Evolutionary conservation across 768 basidiomycete species (phyloP).

Genomic region (Collybiopsis luxurians): DNA sequence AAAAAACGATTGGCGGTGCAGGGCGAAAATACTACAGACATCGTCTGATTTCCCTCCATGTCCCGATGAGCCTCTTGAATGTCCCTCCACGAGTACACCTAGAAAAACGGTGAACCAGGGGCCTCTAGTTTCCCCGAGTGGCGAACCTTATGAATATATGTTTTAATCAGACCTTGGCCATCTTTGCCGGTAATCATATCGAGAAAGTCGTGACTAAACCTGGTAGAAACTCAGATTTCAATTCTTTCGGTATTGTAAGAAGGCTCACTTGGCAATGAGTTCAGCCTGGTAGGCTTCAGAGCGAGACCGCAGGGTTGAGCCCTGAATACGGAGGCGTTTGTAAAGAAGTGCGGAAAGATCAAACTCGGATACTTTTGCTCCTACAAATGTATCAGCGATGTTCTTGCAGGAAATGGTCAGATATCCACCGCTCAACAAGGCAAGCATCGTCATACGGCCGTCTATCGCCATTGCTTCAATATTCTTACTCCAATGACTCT

Average conservation of each 20-base stretch:
- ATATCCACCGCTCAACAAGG: constrained; percentile 59
- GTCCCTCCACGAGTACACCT: constrained; percentile 81
- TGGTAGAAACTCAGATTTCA: constrained; percentile 13
- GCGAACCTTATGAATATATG: constrained; percentile 74
- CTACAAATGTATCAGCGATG: constrained; percentile 28
- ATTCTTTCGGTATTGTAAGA: not conserved
- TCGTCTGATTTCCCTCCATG: constrained; percentile 72
- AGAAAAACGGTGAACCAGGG: not conserved
- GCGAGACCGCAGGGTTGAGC: constrained; percentile 81
- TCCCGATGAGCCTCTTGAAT: constrained; percentile 80
- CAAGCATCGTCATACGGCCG: constrained; percentile 71
- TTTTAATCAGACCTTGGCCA: constrained; percentile 60
- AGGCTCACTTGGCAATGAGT: constrained; percentile 53
- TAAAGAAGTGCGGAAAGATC: constrained; percentile 68
- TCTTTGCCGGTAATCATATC: constrained; percentile 54
- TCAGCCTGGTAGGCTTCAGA: constrained; percentile 74
- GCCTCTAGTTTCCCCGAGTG: constrained; percentile 12
- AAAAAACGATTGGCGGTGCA: not conserved
- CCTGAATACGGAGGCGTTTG: constrained; percentile 86
- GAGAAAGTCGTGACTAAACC: constrained; percentile 56
- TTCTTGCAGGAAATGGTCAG: not conserved
- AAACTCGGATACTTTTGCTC: constrained; percentile 45
- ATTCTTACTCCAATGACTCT: constrained; percentile 72
- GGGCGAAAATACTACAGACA: constrained; percentile 23
- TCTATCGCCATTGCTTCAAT: constrained; percentile 66